These are phyloP conservation scores for Phytopythium sindhum DNA, from an alignment of 352 stramenopile species.

Conservation along the genomic window DNA sequence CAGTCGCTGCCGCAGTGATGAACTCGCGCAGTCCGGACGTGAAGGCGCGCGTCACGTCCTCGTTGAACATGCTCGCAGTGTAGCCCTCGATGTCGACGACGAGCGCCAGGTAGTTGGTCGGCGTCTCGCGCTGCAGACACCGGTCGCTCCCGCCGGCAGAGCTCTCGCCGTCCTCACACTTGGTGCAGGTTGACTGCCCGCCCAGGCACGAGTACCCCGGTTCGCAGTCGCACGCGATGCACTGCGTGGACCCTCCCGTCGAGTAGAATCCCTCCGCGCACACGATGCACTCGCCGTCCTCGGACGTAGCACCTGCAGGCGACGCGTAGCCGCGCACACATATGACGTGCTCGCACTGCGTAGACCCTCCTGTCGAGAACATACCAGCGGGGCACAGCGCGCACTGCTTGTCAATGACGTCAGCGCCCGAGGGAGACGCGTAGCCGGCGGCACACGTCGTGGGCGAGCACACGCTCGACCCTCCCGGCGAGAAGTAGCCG, in stretches of 20 bases:
- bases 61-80: slow-evolving; percentile 42
- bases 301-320: slow-evolving; percentile 23
- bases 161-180: slow-evolving; percentile 19
- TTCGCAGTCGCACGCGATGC: slow-evolving; percentile 34
- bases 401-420: slow-evolving; percentile 37
- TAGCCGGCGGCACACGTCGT: slow-evolving; percentile 33
- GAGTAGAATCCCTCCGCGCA: slow-evolving; percentile 49
- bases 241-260: slow-evolving; percentile 41
- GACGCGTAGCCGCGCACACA: slow-evolving; percentile 34
- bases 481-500: slow-evolving; percentile 33
- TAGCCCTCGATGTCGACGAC: slow-evolving; percentile 43
- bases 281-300: slow-evolving; percentile 24
- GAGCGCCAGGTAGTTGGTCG: slow-evolving; percentile 32
- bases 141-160: slow-evolving; percentile 28
- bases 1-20: slow-evolving; percentile 17
- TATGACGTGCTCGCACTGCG: slow-evolving; percentile 30
- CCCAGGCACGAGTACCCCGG: slow-evolving; percentile 23
- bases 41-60: slow-evolving; percentile 26
- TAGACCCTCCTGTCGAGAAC: slow-evolving; percentile 29
- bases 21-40: slow-evolving; percentile 28
- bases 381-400: slow-evolving; percentile 29
- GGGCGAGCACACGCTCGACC: slow-evolving; percentile 17
- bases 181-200: slow-evolving; percentile 27
- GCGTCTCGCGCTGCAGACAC: slow-evolving; percentile 19
- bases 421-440: slow-evolving; percentile 33